Evolutionary conservation across 768 basidiomycete species (phyloP), one percentile per base, ranked within the genome.

Genomic region (Trametes villosa): DNA sequence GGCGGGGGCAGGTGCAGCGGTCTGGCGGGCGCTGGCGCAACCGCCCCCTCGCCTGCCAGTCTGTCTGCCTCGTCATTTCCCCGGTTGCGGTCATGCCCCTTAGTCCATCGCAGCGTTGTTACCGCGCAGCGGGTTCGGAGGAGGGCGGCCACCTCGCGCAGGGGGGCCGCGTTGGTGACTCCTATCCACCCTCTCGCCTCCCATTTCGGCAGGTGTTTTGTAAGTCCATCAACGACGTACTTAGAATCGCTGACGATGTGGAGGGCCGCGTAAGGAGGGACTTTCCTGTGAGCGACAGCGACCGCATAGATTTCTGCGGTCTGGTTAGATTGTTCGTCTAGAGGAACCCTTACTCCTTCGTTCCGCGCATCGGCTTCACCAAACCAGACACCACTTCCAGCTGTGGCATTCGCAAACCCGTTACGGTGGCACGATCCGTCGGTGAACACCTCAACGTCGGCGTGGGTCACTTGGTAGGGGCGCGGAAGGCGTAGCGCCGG

Each of bases 191-290:
- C 59, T 3, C 15, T 31, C 26, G 52, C 33, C 45, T 58, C 45
- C 65, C 60, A 59, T 22, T 36, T 31, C 13, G 9, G 15, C 2
- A 68, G 48, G 34, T 72, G 36, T 27, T 59, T 60, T 0, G 69
- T 74, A 0, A 74, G 27, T 1, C 50, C 67, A 9, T 72, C 59
- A 5, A 72, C 36, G 3, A 38, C 41, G 20, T 42, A 42, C 22
- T n/a, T 42, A 3, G 41, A 42, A n/a, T 42, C 41, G 6, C 48
- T 71, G 4, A 57, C 40, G 2, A 73, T 70, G 0, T 44, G 5
- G 1, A 74, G 44, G 1, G 42, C 24, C 0, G 15, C 12, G 30
- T 63, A 42, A 1, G 41, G 30, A 12, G 44, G 44, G 22, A 20
- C 20, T 17, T 53, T 47, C 22, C 63, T 30, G 0, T 65, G n/a